Evolutionary conservation across 441 rosid genomes (phyloP), one percentile per base, ranked within the genome.

Genomic region (Euphorbia schlechtendalii): DNA sequence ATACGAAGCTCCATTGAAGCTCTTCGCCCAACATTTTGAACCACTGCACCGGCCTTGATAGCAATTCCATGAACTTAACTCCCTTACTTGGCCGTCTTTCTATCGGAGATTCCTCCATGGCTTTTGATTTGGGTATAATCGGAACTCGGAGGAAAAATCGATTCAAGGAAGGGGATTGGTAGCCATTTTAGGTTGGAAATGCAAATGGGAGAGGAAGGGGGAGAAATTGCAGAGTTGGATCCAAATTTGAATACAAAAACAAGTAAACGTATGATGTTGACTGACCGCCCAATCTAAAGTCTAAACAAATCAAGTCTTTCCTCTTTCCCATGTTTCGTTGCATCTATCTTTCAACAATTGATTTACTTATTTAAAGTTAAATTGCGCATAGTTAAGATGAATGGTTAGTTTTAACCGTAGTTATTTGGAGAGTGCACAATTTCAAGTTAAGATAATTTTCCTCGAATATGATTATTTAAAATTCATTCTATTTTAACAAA

Each of bases 1-100:
- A 43, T 64, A 85, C 83, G 68, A 84, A 84, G 78, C 87, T 85
- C 91, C 95, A 85, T 61, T 87, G 87, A 77, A 82, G 68, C 80
- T 84, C 84, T 41, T 64, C 61, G 43, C 66, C 56, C 17, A 82
- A 77, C 86, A 79, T 81, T 63, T 64, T 76, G n/a, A 85, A 53
- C 94, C 94, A 87, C 12, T 59, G 24, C 34, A 77, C 2, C 14
- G 85, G 84, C 45, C 60, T 61, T 56, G 71, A 27, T 24, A 77
- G 36, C 63, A 76, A 73, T 66, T 71, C 77, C 32, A 69, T 14
- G 18, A 73, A 9, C 9, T 77, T 78, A 28, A 71, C 5, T 12
- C 78, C 83, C 41, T 68, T 65, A 15, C 34, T 59, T 4, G 59
- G 43, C 52, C 11, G 46, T 62, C 64, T 63, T 60, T 63, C 70